These are phyloP conservation scores for Heritiera littoralis DNA, from an alignment of 345 rosid species.

Conservation along the genomic window DNA sequence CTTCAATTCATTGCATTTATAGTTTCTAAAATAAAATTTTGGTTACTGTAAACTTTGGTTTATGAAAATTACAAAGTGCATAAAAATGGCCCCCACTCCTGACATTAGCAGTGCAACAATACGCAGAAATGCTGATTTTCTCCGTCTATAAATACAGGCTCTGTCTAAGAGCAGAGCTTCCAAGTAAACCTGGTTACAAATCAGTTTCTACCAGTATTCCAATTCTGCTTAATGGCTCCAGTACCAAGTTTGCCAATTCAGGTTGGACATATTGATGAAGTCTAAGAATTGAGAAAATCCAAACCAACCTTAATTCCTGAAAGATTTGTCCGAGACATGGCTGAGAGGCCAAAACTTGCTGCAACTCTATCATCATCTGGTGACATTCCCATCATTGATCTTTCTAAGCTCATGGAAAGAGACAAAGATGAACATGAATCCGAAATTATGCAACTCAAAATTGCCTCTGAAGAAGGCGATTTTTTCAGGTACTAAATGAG, in stretches of 20 bases:
- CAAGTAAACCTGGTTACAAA: constrained; percentile 6
- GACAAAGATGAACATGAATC: constrained; percentile 32
- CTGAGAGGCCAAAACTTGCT: constrained; percentile 53
- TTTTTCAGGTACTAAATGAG: constrained; percentile 67
- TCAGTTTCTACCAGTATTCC: background rate
- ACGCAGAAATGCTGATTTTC: background rate
- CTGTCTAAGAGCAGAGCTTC: constrained; percentile 12
- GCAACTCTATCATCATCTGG: constrained; percentile 32
- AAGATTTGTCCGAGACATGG: constrained; percentile 64
- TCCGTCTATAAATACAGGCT: constrained; percentile 19
- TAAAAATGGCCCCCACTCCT: constrained; percentile 5
- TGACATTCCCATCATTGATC: constrained; percentile 67
- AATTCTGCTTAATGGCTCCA: constrained; percentile 55
- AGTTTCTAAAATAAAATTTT: background rate
- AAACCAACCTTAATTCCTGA: constrained; percentile 67
- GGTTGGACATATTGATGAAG: constrained; percentile 88
- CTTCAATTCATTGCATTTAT: too few species aligned
- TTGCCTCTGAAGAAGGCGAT: constrained; percentile 93
- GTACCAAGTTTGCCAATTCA: constrained; percentile 49
- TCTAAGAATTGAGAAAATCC: constrained; percentile 73
- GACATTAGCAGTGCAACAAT: background rate
- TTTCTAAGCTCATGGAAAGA: constrained; percentile 54
- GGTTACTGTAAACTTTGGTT: background rate
- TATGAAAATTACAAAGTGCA: constrained; percentile 11
- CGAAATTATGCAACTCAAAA: constrained; percentile 51